phyloP scores from a whole-genome alignment of 176 grass and related monocot genomes.

The Eragrostis curvula region DNA sequence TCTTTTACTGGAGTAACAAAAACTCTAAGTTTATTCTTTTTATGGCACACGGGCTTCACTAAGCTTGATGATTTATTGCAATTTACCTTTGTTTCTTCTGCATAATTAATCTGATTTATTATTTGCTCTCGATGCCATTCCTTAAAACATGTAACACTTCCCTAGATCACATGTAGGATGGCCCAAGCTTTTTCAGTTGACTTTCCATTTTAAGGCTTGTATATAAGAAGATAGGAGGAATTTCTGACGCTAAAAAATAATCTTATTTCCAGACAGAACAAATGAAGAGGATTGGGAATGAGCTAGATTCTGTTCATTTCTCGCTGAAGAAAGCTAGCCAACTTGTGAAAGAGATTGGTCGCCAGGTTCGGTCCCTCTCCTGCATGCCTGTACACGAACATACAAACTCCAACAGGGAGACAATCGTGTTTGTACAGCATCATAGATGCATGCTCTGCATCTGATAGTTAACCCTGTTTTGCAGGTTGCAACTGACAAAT shows the following conservation, averaged over 20 bases:
- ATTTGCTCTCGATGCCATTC: background rate
- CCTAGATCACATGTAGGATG: background rate
- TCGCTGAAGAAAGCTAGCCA: constrained; percentile 71
- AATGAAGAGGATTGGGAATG: constrained; percentile 64
- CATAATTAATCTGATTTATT: constrained; percentile 1
- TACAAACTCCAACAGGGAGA: background rate
- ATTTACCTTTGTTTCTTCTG: background rate
- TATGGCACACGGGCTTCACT: background rate
- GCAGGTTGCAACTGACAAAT: constrained; percentile 98
- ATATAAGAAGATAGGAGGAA: background rate
- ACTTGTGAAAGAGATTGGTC: constrained; percentile 69
- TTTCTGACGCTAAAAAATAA: background rate
- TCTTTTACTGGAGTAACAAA: background rate
- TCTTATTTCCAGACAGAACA: constrained; percentile 55
- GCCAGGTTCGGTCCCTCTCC: constrained; percentile 40
- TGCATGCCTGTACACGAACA: background rate
- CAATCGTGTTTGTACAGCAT: background rate
- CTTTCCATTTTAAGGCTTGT: background rate
- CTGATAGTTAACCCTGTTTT: constrained; percentile 47
- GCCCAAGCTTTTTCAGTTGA: background rate
- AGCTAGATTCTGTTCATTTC: constrained; percentile 72
- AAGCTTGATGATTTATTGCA: constrained; percentile 8
- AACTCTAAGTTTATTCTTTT: background rate
- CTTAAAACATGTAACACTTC: background rate
- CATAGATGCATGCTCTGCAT: background rate